Base-by-base conservation (phyloP, 2,329 filamentous ascomycete species). In the Pleurostoma richardsiae region DNA sequence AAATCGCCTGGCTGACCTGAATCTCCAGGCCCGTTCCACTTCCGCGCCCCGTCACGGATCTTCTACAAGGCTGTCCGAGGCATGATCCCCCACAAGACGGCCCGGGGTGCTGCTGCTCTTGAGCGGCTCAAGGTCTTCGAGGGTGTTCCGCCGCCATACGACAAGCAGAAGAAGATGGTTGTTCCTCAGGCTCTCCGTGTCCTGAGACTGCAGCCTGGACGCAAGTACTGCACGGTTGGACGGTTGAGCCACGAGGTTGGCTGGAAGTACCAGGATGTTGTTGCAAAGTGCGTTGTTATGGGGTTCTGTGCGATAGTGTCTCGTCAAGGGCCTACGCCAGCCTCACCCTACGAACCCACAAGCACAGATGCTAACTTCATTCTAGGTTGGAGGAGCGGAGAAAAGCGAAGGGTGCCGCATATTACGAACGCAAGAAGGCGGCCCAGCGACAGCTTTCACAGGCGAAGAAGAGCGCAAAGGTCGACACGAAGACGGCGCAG, bases 1-100 rank as follows among this genome's bases (percentile, higher is more conserved):
- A 42, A 48, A 61, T 82, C 79, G 85, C 41, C 30, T 52, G 48
- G 64, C 68, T 74, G 60, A 76, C 62, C 19, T 63, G 58, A 55
- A 45, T 50, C 46, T 42, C 47, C 65, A 90, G 86, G 92, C 81
- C 94, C 94, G 76, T 99, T 97, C 90, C 94, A 99, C 80, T 97
- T 96, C 90, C 94, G 94, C 73, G 90, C 92, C 65, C 94, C 94
- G 57, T 95, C 91, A 67, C 88, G 95, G 77, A 96, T 99, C 82
- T 96, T 99, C 87, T 99, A 96, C 88, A 96, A 96, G 88, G 90
- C 94, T 71, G 90, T 99, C 78, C 92, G 94, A 74, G 94, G 94
- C 74, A 99, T 99, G 94, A 95, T 99, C 63, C 94, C 94, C 70
- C 94, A 99, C 90, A 99, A 99, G 89, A 99, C 94, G 63, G 85